A percentile compares a stretch with the other conserved stretches of the same genome.
phyloP scores from a whole-genome alignment of 2,329 filamentous ascomycete species.

The Myriosclerotinia curreyana region DNA sequence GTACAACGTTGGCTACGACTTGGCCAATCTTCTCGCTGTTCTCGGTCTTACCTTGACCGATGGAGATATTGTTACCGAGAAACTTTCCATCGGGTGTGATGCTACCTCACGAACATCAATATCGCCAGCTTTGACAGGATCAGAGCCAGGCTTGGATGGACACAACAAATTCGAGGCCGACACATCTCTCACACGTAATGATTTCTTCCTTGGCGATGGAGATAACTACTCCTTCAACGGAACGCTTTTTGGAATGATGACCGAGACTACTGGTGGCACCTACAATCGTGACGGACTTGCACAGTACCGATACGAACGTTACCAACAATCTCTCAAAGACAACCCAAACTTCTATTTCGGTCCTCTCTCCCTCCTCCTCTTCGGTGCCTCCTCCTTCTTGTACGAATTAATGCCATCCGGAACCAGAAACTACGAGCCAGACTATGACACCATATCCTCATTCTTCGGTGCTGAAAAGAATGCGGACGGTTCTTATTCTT shows the following conservation, averaged over 20 bases:
- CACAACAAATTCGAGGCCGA: constrained; percentile 54
- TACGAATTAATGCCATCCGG: constrained; percentile 16
- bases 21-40: constrained; percentile 23
- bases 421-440: not conserved
- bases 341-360: constrained; percentile 34
- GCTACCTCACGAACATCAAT: constrained; percentile 38
- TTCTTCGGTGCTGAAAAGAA: constrained; percentile 10
- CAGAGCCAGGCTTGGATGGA: constrained; percentile 31
- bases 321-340: constrained; percentile 31
- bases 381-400: constrained; percentile 3
- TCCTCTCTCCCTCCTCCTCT: constrained; percentile 21
- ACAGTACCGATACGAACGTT: constrained; percentile 38
- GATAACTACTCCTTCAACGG: constrained; percentile 32
- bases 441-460: constrained; percentile 1
- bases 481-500: constrained; percentile 8
- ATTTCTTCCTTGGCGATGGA: constrained; percentile 39
- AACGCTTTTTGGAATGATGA: constrained; percentile 38
- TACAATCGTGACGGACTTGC: constrained; percentile 36
- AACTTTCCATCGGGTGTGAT: constrained; percentile 34
- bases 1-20: constrained; percentile 32
- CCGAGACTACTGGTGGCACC: constrained; percentile 38
- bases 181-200: constrained; percentile 50
- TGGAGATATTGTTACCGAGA: constrained; percentile 32
- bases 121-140: constrained; percentile 25
- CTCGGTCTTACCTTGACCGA: constrained; percentile 25